These are phyloP conservation scores for Nigrospora osmanthi DNA, from an alignment of 2,329 filamentous ascomycete genomes.

Conservation along the genomic window DNA sequence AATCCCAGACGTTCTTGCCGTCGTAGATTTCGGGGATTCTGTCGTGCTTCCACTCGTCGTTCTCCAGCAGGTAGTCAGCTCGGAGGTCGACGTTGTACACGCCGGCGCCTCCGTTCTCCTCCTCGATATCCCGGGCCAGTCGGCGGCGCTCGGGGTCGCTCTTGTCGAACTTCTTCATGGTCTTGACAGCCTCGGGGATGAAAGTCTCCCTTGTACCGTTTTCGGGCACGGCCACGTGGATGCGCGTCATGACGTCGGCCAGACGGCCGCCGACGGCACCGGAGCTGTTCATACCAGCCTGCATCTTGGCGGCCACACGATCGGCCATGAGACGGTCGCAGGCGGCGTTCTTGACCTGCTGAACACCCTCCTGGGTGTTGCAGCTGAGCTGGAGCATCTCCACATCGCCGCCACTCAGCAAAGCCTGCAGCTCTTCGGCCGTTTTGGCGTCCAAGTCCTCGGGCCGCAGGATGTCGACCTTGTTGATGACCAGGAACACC, in stretches of 20 bases:
- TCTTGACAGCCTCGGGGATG: conserved; percentile 79
- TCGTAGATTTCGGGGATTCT: conserved; percentile 90
- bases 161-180: conserved; percentile 83
- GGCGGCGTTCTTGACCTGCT: conserved; percentile 88
- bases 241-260: conserved; percentile 84
- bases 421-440: conserved; percentile 67
- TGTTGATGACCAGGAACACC: conserved; percentile 95
- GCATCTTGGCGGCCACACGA: conserved; percentile 90
- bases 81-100: conserved; percentile 93
- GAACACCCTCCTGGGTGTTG: conserved; percentile 89
- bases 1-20: conserved; percentile 97
- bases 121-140: conserved; percentile 81
- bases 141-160: conserved; percentile 74
- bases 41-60: conserved; percentile 93
- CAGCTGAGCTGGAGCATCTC: conserved; percentile 92
- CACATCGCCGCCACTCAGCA: conserved; percentile 82
- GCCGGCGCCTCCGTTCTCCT: conserved; percentile 87
- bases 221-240: conserved; percentile 93
- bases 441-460: conserved; percentile 78
- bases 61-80: conserved; percentile 78
- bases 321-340: conserved; percentile 91
- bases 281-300: conserved; percentile 73
- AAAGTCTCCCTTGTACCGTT: conserved; percentile 75
- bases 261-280: conserved; percentile 74
- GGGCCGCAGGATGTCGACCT: conserved; percentile 85